These are phyloP conservation scores for Mortierella sp. DNA, from an alignment of 371 early-diverging fungal genomes.

Conservation along the genomic window DNA sequence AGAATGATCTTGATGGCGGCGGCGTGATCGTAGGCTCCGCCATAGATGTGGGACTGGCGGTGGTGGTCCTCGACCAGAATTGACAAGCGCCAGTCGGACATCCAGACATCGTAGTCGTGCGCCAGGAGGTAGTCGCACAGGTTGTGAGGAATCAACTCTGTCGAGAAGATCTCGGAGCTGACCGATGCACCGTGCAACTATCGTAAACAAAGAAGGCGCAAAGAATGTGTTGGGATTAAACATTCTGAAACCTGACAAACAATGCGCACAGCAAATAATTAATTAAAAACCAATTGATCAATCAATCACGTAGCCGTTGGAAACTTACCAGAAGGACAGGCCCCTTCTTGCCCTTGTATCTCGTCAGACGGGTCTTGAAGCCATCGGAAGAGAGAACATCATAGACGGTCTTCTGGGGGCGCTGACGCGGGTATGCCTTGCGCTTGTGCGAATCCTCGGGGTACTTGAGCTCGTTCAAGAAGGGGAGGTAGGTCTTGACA, in stretches of 20 bases:
- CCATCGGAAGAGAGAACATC: conserved; percentile 45
- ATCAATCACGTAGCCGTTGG: too few species aligned
- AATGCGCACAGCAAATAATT: neutral
- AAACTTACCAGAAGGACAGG: conserved; percentile 57
- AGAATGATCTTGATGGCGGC: conserved; percentile 57
- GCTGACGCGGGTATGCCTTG: conserved; percentile 45
- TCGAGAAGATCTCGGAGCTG: conserved; percentile 56
- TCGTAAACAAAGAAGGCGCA: neutral
- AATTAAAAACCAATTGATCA: too few species aligned
- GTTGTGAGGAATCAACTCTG: conserved; percentile 54
- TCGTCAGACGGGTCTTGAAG: conserved; percentile 47
- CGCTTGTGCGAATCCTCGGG: conserved; percentile 46
- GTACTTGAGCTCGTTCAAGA: conserved; percentile 52
- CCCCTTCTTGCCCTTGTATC: conserved; percentile 55
- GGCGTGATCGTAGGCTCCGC: conserved; percentile 46
- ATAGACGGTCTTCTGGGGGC: conserved; percentile 39
- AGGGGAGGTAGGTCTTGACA: conserved; percentile 48
- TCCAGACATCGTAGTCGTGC: conserved; percentile 59
- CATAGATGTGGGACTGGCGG: conserved; percentile 54
- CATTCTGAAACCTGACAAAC: neutral
- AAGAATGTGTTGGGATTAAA: neutral
- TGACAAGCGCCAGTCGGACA: conserved; percentile 58
- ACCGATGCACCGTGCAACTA: conserved; percentile 59
- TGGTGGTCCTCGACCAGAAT: conserved; percentile 33
- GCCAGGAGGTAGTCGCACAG: conserved; percentile 58